Conservation (phyloP, 176 grass and related monocot species). For the Guadua angustifolia region DNA sequence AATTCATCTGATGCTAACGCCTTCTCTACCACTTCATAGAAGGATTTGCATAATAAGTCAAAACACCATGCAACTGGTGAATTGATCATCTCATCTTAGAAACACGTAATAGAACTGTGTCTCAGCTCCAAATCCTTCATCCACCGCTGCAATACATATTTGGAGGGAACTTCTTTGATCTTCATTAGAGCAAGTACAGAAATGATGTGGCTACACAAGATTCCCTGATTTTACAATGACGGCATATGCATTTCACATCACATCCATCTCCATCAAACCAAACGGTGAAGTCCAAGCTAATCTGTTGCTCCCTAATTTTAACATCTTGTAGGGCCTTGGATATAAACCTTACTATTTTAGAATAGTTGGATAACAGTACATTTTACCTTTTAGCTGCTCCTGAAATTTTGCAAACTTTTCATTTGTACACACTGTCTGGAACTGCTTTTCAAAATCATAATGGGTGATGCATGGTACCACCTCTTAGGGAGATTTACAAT, state of each 20-base stretch:
- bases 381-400: neutral
- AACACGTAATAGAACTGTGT: slow-evolving; percentile 1
- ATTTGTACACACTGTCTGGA: neutral
- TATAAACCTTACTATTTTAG: neutral
- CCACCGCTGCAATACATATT: neutral
- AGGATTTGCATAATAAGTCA: slow-evolving; percentile 26
- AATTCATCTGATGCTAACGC: slow-evolving; percentile 4
- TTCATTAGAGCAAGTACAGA: neutral
- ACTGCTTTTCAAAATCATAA: neutral
- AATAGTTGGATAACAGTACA: neutral
- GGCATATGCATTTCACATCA: neutral
- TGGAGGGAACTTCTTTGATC: neutral
- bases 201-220: neutral
- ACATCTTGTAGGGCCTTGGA: neutral
- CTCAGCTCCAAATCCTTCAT: neutral
- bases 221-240: neutral
- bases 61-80: neutral
- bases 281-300: neutral
- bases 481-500: neutral
- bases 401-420: neutral
- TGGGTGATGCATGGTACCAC: neutral
- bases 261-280: neutral
- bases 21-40: slow-evolving; percentile 35
- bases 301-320: neutral
- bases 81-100: neutral